Evolutionary conservation across 768 basidiomycete genomes (phyloP).

Genomic region (Trametes cubensis): DNA sequence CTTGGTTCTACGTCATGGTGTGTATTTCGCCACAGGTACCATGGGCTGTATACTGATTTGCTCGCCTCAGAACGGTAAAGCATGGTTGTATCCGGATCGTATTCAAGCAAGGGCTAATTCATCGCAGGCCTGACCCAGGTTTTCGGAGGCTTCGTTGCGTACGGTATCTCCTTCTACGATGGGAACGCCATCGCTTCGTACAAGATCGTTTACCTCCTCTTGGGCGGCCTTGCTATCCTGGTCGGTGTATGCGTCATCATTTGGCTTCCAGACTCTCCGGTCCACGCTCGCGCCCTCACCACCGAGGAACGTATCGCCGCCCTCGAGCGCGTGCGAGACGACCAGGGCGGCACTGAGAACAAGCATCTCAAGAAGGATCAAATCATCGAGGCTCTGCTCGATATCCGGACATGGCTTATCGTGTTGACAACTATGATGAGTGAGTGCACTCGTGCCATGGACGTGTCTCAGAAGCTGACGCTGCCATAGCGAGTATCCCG

Average conservation of each 20-base stretch:
- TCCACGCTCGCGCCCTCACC: constrained; percentile 57
- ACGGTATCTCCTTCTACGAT: constrained; percentile 58
- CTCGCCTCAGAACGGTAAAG: constrained; percentile 47
- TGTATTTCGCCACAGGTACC: not conserved
- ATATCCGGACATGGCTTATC: constrained; percentile 64
- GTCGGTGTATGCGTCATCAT: constrained; percentile 59
- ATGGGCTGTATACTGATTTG: not conserved
- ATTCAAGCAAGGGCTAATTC: not conserved
- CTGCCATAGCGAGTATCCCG: constrained; percentile 57
- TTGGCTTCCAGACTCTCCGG: constrained; percentile 68
- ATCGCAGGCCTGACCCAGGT: constrained; percentile 46
- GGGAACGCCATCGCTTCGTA: constrained; percentile 54
- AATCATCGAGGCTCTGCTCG: constrained; percentile 56
- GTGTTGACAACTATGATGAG: constrained; percentile 60
- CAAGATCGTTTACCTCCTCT: constrained; percentile 62
- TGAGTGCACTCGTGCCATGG: constrained; percentile 34
- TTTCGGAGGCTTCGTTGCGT: constrained; percentile 68
- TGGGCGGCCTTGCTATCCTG: constrained; percentile 61
- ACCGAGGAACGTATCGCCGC: constrained; percentile 63
- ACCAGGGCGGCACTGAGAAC: constrained; percentile 65
- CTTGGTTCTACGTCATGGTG: constrained; percentile 72
- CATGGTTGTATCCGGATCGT: not conserved
- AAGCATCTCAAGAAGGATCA: constrained; percentile 62
- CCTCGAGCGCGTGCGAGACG: constrained; percentile 67
- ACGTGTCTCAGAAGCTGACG: constrained; percentile 10